Base-by-base conservation (phyloP, 2,329 filamentous ascomycete genomes). In the Cladosporium colombiae region DNA sequence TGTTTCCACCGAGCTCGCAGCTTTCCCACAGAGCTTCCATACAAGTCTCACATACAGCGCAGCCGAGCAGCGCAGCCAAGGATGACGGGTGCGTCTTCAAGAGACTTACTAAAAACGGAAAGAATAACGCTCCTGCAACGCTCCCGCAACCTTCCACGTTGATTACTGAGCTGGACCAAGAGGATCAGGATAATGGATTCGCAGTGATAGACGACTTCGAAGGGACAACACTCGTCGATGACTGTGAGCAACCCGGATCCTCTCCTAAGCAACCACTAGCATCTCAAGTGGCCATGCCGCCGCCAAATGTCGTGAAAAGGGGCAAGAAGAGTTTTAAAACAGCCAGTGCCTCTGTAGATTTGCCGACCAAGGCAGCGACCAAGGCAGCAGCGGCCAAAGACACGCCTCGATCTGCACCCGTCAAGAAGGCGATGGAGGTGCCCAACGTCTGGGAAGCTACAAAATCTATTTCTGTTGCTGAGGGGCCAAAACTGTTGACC, bases 251-350 rank as follows among this genome's bases (percentile, higher is more conserved):
- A 50, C 14, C 52, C 11, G 11, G n/a, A 10, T 23, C 14, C 25
- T 37, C 31, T 53, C 27, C 29, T 10, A 14, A 62, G 29, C 29
- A 62, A n/a, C 69, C 57, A 21, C 70, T 70, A 13, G 65, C 66
- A 18, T 73, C 70, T 16, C 71, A 72, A 50, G n/a, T 65, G 16
- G 67, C 66, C 2, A 73, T 73, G 71, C 71, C 70, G 7, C 71
- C 70, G 23, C 71, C 70, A 37, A 50, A 52, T 46, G 16, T 21
- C 14, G 33, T 35, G 11, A 18, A 13, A 1, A 55, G n/a, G 13
- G 29, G n/a, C 14, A 31, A 13, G 3, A n/a, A 29, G 4, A 6
- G 11, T 5, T 3, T 13, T 2, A 55, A 55, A 31, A 21, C 52
- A 55, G 10, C 11, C 18, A 8, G 5, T 33, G 52, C 27, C 14